Conservation (phyloP, 139 green algal species). For the Monoraphidium neglectum region DNA sequence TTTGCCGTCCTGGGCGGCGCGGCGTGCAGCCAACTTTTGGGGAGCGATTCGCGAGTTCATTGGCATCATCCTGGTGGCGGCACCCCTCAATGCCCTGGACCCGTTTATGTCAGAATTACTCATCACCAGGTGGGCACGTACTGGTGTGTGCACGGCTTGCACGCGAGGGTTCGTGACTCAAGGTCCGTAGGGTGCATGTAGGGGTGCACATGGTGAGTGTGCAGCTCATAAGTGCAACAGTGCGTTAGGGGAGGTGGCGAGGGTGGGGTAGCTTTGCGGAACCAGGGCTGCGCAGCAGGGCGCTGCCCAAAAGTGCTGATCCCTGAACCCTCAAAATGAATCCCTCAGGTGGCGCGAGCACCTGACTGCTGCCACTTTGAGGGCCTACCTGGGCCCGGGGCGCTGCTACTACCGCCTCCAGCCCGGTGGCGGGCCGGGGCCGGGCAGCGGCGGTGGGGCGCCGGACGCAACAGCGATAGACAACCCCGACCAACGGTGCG, state of each 20-base stretch:
- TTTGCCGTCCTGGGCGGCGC: too few relatives aligned
- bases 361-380: too few relatives aligned
- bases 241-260: too few relatives aligned
- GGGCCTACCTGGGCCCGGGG: too few relatives aligned
- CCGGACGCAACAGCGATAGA: slow-evolving; percentile 29
- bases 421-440: background rate
- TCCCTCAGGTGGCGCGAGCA: too few relatives aligned
- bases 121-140: slow-evolving; percentile 42
- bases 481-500: slow-evolving; percentile 46
- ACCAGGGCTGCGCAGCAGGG: background rate
- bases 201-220: background rate
- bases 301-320: too few relatives aligned
- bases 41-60: slow-evolving; percentile 64
- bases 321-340: too few relatives aligned
- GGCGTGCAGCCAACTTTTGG: slow-evolving; percentile 61
- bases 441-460: background rate
- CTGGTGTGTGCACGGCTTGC: too few relatives aligned
- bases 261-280: too few relatives aligned
- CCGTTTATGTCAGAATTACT: slow-evolving; percentile 61
- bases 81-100: slow-evolving; percentile 66
- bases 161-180: too few relatives aligned
- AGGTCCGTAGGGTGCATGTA: too few relatives aligned
- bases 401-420: slow-evolving; percentile 6
- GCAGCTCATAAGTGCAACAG: too few relatives aligned
- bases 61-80: slow-evolving; percentile 65